A percentile compares a stretch with the other conserved stretches of the same genome.
phyloP scores from a whole-genome alignment of 2,329 filamentous ascomycete genomes.

The Colletotrichum falcatum region DNA sequence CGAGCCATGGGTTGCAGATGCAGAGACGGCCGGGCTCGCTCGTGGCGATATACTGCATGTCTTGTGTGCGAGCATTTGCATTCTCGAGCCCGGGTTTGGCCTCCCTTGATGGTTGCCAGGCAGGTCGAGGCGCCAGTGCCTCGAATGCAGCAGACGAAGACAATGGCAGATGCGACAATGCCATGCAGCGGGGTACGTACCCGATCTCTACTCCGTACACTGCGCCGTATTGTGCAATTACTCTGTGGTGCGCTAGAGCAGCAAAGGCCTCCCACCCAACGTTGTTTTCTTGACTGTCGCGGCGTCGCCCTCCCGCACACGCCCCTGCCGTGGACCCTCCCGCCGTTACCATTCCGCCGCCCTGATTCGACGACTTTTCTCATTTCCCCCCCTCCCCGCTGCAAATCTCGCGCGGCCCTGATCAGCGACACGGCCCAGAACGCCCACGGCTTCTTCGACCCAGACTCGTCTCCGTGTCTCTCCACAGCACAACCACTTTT shows the following conservation, averaged over 20 bases:
- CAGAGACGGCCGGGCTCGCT: no score
- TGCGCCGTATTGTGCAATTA: no score
- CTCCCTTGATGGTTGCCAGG: conserved; percentile 10
- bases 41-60: no score
- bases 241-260: not conserved
- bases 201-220: no score
- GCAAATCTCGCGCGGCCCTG: conserved; percentile 25
- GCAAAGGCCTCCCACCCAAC: conserved; percentile 11
- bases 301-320: conserved; percentile 24
- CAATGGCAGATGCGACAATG: conserved; percentile 32
- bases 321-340: conserved; percentile 15
- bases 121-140: conserved; percentile 3
- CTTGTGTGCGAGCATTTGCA: conserved; percentile 6
- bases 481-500: conserved; percentile 32
- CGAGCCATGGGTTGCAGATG: not conserved
- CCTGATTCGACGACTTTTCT: conserved; percentile 31
- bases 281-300: not conserved
- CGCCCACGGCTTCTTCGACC: conserved; percentile 8
- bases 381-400: conserved; percentile 18
- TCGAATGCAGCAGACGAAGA: conserved; percentile 9
- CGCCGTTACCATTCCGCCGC: conserved; percentile 12
- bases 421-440: not conserved
- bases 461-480: conserved; percentile 25
- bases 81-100: conserved; percentile 2
- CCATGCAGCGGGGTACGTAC: conserved; percentile 2